Evolutionary conservation across 257 asterid genomes (phyloP).

Genomic region (Thymus mandschuricus): DNA sequence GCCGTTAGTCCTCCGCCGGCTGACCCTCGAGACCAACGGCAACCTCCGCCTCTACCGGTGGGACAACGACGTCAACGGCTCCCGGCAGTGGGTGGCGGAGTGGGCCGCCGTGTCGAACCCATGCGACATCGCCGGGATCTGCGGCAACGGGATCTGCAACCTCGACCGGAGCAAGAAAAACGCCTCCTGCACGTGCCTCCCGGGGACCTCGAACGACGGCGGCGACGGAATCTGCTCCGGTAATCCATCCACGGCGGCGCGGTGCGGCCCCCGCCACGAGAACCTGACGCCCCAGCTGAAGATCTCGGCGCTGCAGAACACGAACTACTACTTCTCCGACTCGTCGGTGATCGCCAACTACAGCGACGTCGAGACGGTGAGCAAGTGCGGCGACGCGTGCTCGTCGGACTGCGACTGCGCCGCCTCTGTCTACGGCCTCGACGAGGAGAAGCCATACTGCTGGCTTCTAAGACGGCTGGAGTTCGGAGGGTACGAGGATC

Average conservation of each 20-base stretch:
- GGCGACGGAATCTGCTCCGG: constrained; percentile 46
- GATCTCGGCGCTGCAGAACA: constrained; percentile 54
- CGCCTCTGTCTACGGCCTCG: constrained; percentile 84
- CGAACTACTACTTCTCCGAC: constrained; percentile 68
- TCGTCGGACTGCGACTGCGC: constrained; percentile 74
- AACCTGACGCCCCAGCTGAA: constrained; percentile 34
- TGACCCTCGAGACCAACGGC: constrained; percentile 73
- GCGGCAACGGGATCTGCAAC: constrained; percentile 79
- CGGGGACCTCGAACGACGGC: constrained; percentile 42
- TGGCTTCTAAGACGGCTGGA: constrained; percentile 74
- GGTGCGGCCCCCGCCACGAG: constrained; percentile 43
- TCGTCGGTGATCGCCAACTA: constrained; percentile 76
- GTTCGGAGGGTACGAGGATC: constrained; percentile 83
- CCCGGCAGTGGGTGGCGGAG: constrained; percentile 84
- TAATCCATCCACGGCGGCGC: constrained; percentile 50
- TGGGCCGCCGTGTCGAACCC: constrained; percentile 95
- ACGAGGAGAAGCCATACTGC: constrained; percentile 79
- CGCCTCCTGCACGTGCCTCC: constrained; percentile 71
- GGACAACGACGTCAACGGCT: constrained; percentile 80
- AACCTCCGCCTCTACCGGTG: constrained; percentile 77
- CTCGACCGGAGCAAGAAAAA: constrained; percentile 70
- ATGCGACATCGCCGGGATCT: constrained; percentile 77
- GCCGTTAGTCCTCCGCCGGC: constrained; percentile 51
- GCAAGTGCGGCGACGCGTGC: constrained; percentile 84
- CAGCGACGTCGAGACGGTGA: constrained; percentile 56